Evolutionary conservation across 2,329 filamentous ascomycete genomes (phyloP).

Genomic region (Diaporthe destruens): DNA sequence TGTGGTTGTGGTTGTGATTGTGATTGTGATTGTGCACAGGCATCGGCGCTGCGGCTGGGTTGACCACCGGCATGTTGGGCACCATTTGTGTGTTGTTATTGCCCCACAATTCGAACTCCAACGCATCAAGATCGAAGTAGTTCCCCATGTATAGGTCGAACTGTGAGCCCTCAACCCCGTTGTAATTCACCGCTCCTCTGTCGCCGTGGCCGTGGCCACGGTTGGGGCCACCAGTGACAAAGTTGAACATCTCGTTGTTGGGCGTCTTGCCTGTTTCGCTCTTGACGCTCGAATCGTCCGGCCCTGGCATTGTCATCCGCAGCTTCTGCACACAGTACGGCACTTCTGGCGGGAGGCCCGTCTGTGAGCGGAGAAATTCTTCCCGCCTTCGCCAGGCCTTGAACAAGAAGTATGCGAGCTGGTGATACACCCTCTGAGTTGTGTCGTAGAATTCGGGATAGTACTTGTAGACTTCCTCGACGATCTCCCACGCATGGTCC

Average conservation of each 20-base stretch:
- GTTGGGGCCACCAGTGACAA: neutral
- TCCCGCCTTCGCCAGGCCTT: slow-evolving; percentile 67
- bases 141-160: slow-evolving; percentile 60
- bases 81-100: slow-evolving; percentile 41
- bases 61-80: slow-evolving; percentile 7
- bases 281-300: slow-evolving; percentile 51
- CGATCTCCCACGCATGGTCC: slow-evolving; percentile 65
- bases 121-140: slow-evolving; percentile 57
- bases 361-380: slow-evolving; percentile 50
- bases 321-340: slow-evolving; percentile 62
- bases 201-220: slow-evolving; percentile 6
- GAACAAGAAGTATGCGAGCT: slow-evolving; percentile 62
- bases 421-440: slow-evolving; percentile 57
- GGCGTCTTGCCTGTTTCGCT: slow-evolving; percentile 44
- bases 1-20: slow-evolving; percentile 23
- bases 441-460: slow-evolving; percentile 66
- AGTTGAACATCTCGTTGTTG: slow-evolving; percentile 32
- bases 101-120: slow-evolving; percentile 63
- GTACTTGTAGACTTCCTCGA: slow-evolving; percentile 61
- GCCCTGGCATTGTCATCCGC: slow-evolving; percentile 55
- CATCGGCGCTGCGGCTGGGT: slow-evolving; percentile 3
- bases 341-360: slow-evolving; percentile 54
- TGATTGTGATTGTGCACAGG: slow-evolving; percentile 14
- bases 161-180: slow-evolving; percentile 43
- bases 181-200: slow-evolving; percentile 28